phyloP scores from a whole-genome alignment of 257 asterid genomes.

The Lantana camara region DNA sequence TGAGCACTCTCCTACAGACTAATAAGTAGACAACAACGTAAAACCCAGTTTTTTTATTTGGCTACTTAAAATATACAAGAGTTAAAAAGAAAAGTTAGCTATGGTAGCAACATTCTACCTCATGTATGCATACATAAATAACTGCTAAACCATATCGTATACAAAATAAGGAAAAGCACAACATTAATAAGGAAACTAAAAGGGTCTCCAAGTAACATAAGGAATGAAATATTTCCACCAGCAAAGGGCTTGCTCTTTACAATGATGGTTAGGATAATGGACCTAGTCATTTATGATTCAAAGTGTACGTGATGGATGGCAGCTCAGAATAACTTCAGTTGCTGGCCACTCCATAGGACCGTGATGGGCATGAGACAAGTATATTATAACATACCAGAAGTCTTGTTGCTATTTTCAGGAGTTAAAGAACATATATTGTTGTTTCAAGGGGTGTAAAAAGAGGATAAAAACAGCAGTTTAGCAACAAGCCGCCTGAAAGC shows the following conservation, averaged over 20 bases:
- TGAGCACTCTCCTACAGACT: not conserved
- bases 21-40: constrained; percentile 8
- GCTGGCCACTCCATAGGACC: too few relatives aligned
- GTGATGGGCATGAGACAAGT: too few relatives aligned
- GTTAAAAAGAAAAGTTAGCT: not conserved
- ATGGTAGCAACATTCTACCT: constrained; percentile 10
- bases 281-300: too few relatives aligned
- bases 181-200: not conserved
- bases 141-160: not conserved
- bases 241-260: too few relatives aligned
- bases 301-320: too few relatives aligned
- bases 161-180: not conserved
- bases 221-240: constrained; percentile 3
- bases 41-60: constrained; percentile 7
- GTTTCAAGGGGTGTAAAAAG: not conserved
- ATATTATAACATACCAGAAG: too few relatives aligned
- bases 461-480: not conserved
- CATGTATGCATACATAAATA: constrained; percentile 5
- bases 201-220: not conserved
- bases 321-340: too few relatives aligned
- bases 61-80: constrained; percentile 9
- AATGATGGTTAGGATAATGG: too few relatives aligned
- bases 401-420: not conserved
- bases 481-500: constrained; percentile 1
- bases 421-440: not conserved